phyloP scores from a whole-genome alignment of 495 filamentous ascomycete species.

The Penicillium soppii region DNA sequence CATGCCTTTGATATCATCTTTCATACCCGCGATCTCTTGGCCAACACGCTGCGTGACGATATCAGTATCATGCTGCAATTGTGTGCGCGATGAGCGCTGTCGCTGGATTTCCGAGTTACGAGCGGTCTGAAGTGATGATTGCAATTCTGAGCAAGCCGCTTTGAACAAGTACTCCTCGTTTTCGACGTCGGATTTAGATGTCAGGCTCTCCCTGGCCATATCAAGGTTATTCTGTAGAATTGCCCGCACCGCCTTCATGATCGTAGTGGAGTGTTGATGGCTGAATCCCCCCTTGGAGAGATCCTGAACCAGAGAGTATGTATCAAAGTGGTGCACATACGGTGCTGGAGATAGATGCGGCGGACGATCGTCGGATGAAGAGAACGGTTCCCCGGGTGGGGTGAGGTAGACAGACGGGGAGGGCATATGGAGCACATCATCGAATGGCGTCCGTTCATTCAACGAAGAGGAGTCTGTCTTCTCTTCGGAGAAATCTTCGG shows the following conservation, averaged over 20 bases:
- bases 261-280: slow-evolving; percentile 64
- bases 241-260: slow-evolving; percentile 84
- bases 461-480: slow-evolving; percentile 22
- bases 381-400: slow-evolving; percentile 26
- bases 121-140: slow-evolving; percentile 67
- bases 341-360: slow-evolving; percentile 70
- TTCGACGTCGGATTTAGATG: slow-evolving; percentile 76
- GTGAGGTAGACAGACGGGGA: slow-evolving; percentile 39
- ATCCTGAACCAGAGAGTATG: slow-evolving; percentile 78
- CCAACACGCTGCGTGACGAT: slow-evolving; percentile 78
- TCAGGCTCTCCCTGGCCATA: slow-evolving; percentile 70
- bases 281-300: slow-evolving; percentile 69
- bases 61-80: slow-evolving; percentile 91
- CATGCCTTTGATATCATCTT: slow-evolving; percentile 90
- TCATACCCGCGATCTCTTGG: slow-evolving; percentile 75
- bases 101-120: slow-evolving; percentile 57
- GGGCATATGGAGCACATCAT: slow-evolving; percentile 63
- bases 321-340: slow-evolving; percentile 96
- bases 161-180: slow-evolving; percentile 93
- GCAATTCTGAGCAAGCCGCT: slow-evolving; percentile 89
- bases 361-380: slow-evolving; percentile 46
- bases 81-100: slow-evolving; percentile 75
- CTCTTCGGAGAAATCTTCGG: slow-evolving; percentile 31
- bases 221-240: slow-evolving; percentile 77
- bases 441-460: slow-evolving; percentile 51